phyloP scores from a whole-genome alignment of 2,329 filamentous ascomycete genomes.

The Aschersonia sp. region DNA sequence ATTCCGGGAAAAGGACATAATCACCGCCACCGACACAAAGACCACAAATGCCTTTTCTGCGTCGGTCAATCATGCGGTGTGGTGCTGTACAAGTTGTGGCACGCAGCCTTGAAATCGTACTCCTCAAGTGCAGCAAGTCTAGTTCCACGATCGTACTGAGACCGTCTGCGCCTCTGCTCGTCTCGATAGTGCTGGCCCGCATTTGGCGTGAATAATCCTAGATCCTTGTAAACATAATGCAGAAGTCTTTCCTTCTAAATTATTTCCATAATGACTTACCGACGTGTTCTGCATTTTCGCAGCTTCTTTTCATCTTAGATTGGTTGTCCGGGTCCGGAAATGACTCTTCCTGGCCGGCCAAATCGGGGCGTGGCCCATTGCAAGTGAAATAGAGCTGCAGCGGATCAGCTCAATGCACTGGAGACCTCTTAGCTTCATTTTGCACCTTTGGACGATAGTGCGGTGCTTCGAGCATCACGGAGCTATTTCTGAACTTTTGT shows the following conservation, averaged over 20 bases:
- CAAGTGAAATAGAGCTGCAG: constrained; percentile 36
- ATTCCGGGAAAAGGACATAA: not conserved
- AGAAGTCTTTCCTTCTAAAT: not conserved
- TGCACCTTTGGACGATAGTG: constrained; percentile 72
- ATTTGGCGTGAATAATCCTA: constrained; percentile 69
- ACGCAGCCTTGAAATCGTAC: constrained; percentile 33
- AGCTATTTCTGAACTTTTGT: constrained; percentile 93
- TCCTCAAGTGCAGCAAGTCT: constrained; percentile 54
- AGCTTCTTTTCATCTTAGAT: constrained; percentile 75
- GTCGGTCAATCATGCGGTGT: not conserved
- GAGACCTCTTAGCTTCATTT: not conserved
- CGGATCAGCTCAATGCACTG: not conserved
- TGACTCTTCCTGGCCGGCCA: constrained; percentile 55
- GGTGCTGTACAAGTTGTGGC: constrained; percentile 22
- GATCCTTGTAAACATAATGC: not conserved
- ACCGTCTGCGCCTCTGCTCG: constrained; percentile 61
- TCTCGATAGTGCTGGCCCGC: constrained; percentile 59
- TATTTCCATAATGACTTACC: constrained; percentile 32
- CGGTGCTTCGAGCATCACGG: constrained; percentile 77
- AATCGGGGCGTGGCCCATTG: constrained; percentile 30
- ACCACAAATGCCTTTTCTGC: not conserved
- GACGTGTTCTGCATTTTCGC: constrained; percentile 73
- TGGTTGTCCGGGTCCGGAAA: constrained; percentile 74
- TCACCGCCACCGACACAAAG: not conserved
- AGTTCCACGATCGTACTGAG: constrained; percentile 71